Percentiles rank a stretch among this genome's conserved stretches.
phyloP scores from a whole-genome alignment of 176 grass and related monocot genomes.

The Rhynchospora tenuis region DNA sequence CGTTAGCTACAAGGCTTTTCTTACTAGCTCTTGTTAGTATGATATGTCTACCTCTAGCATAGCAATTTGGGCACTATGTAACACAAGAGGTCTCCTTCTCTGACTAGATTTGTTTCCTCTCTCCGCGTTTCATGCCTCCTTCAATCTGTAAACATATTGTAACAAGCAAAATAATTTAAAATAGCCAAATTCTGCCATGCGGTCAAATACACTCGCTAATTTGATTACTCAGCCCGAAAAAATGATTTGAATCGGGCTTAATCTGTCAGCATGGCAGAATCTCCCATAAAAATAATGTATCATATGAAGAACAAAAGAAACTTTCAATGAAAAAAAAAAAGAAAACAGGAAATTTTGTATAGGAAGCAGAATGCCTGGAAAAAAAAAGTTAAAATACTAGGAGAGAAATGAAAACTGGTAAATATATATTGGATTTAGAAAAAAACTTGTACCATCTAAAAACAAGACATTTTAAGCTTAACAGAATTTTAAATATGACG shows the following conservation, averaged over 20 bases:
- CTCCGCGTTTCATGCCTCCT: background rate
- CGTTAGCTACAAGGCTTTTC: conserved; percentile 15
- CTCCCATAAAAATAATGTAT: too few relatives aligned
- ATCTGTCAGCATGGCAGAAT: too few relatives aligned
- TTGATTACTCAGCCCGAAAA: too few relatives aligned
- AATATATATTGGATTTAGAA: background rate
- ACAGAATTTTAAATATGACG: background rate
- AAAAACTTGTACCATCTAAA: background rate
- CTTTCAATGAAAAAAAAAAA: background rate
- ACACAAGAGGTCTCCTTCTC: conserved; percentile 12
- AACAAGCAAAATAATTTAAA: too few relatives aligned
- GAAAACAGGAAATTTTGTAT: background rate
- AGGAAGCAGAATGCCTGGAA: background rate
- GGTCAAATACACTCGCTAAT: too few relatives aligned
- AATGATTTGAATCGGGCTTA: too few relatives aligned
- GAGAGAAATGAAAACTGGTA: background rate
- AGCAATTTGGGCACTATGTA: conserved; percentile 8
- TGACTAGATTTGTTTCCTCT: background rate
- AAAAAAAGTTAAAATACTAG: background rate
- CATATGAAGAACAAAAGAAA: background rate
- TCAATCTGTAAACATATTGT: background rate
- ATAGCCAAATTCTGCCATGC: too few relatives aligned
- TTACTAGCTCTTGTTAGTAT: background rate
- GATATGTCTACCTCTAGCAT: conserved; percentile 7
- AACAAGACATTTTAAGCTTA: background rate